Evolutionary conservation across 805 yeast genomes (phyloP), one percentile per base, ranked within the genome.

Genomic region (Wickerhamiella musiphila): DNA sequence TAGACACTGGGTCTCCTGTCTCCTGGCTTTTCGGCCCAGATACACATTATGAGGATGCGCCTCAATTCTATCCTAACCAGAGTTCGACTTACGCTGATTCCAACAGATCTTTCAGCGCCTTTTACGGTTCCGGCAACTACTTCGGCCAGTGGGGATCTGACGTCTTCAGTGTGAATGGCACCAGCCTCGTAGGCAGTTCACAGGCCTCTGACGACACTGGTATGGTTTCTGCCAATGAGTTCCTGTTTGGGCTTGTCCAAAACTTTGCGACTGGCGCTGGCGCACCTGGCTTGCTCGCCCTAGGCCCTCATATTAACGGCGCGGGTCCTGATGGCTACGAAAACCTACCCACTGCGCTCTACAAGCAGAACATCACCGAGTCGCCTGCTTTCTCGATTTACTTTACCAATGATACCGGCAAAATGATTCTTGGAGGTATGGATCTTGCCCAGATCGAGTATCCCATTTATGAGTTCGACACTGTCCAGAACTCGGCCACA

Each of bases 1-100:
- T 66, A 27, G 71, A 66, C 42, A 62, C 70, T 3, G 70, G 70
- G 3, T 62, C 68, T 6, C 60, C 68, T 0, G 66, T 63, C 36
- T 43, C 65, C 23, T 65, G 70, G 70, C 57, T 64, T 4, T 58
- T 54, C 43, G 56, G 58, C 23, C 49, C 56, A 12, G 36, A 51
- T 16, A 44, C 45, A 12, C 36, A 53, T 7, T 50, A 34, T 38
- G 37, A 48, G 33, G 39, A 42, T 22, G 48, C 55, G 4, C 34
- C 49, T 5, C 37, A 29, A 37, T 53, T 47, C 38, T 29, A 28
- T 36, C 52, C 50, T 14, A 36, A 42, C 27, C 25, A 38, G 18
- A 46, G 52, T 12, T n/a, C 35, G 12, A 32, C 53, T 2, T 65
- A 55, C 48, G 39, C 48, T 10, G 33, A 40, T 19, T 56, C 55